phyloP scores from a whole-genome alignment of 2,329 filamentous ascomycete genomes.

The Fusarium sambucinum region DNA sequence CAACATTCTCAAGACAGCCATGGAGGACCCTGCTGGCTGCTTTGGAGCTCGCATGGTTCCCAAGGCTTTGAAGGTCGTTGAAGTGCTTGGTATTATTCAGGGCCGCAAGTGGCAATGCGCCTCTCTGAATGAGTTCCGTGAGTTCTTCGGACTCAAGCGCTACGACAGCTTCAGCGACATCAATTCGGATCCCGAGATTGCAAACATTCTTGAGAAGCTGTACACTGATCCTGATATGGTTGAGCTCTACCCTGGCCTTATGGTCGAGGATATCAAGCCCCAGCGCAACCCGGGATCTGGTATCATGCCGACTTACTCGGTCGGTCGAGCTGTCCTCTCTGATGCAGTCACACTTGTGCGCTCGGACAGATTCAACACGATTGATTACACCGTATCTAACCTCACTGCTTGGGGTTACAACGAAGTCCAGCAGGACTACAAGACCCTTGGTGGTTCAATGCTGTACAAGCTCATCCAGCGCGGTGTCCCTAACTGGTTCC shows the following conservation, averaged over 20 bases:
- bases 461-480: slow-evolving; percentile 61
- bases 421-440: slow-evolving; percentile 47
- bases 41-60: slow-evolving; percentile 72
- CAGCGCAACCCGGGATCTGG: slow-evolving; percentile 61
- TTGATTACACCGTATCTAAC: slow-evolving; percentile 58
- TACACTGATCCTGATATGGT: slow-evolving; percentile 75
- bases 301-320: slow-evolving; percentile 59
- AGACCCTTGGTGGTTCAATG: slow-evolving; percentile 58
- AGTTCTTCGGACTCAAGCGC: slow-evolving; percentile 70
- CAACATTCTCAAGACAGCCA: slow-evolving; percentile 66
- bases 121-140: slow-evolving; percentile 73
- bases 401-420: slow-evolving; percentile 61
- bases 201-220: slow-evolving; percentile 66
- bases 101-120: slow-evolving; percentile 71
- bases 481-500: slow-evolving; percentile 60
- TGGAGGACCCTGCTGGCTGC: slow-evolving; percentile 70
- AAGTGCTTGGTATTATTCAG: slow-evolving; percentile 72
- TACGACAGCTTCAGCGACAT: slow-evolving; percentile 70
- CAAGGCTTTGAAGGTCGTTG: slow-evolving; percentile 68
- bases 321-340: slow-evolving; percentile 67
- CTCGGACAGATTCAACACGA: slow-evolving; percentile 69
- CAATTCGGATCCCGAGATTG: slow-evolving; percentile 68
- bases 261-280: slow-evolving; percentile 69
- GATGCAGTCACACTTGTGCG: slow-evolving; percentile 71
- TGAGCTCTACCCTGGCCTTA: slow-evolving; percentile 76